Percentiles rank a stretch among this genome's conserved stretches.
These are phyloP conservation scores for Nakaseomyces glabratus DNA, from an alignment of 1,139 yeast species.

Conservation along the genomic window DNA sequence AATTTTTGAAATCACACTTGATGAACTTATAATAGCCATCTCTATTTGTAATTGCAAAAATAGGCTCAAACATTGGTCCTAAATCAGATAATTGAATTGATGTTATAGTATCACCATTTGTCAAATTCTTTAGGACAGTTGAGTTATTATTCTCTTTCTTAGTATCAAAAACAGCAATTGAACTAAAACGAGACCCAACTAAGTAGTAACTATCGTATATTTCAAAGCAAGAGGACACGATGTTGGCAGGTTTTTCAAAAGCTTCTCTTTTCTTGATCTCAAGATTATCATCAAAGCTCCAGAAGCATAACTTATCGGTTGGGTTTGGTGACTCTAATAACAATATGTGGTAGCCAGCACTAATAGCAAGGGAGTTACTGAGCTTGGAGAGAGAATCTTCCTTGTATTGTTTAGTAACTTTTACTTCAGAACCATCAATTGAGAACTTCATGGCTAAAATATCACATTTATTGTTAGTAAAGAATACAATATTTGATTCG, in stretches of 20 bases:
- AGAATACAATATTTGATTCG: constrained; percentile 35
- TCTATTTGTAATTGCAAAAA: constrained; percentile 44
- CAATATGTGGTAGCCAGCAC: constrained; percentile 31
- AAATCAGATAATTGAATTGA: constrained; percentile 36
- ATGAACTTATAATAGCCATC: constrained; percentile 51
- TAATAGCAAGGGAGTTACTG: constrained; percentile 42
- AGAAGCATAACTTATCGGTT: constrained; percentile 36
- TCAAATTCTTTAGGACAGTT: constrained; percentile 39
- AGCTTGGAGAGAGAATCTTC: constrained; percentile 37
- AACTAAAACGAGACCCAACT: constrained; percentile 66
- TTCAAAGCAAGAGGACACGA: constrained; percentile 51
- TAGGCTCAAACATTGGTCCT: constrained; percentile 14
- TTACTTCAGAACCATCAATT: constrained; percentile 19
- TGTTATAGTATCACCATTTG: constrained; percentile 71
- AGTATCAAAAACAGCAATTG: constrained; percentile 49
- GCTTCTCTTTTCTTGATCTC: constrained; percentile 18
- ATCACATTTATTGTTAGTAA: constrained; percentile 49
- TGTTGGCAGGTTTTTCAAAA: constrained; percentile 38
- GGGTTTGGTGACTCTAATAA: constrained; percentile 65
- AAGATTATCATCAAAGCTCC: constrained; percentile 28
- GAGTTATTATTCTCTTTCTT: constrained; percentile 20
- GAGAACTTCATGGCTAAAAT: constrained; percentile 40
- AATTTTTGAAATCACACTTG: constrained; percentile 11
- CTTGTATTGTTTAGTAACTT: constrained; percentile 13
- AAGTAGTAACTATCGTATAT: constrained; percentile 40